Percentiles rank a stretch among this genome's conserved stretches.
Conservation (phyloP, 2,329 filamentous ascomycete species). For the Aureobasidium sp. region DNA sequence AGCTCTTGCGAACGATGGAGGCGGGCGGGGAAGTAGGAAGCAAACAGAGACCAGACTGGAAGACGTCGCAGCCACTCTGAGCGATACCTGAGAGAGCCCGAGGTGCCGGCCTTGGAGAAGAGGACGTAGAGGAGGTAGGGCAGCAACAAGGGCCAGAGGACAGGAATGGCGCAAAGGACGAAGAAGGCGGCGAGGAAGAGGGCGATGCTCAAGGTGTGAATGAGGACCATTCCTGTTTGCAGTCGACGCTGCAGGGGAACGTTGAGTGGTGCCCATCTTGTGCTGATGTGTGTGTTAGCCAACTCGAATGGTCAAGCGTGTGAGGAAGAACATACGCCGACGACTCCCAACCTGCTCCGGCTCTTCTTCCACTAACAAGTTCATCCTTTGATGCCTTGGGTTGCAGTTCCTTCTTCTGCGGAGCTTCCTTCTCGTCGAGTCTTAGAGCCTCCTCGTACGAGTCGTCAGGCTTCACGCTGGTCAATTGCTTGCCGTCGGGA, state of each 20-base stretch:
- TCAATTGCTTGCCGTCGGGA: constrained; percentile 38
- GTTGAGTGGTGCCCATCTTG: constrained; percentile 81
- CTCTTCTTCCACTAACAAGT: constrained; percentile 44
- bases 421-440: constrained; percentile 23
- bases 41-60: constrained; percentile 79
- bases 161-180: constrained; percentile 79
- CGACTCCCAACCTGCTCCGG: constrained; percentile 45
- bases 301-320: constrained; percentile 18
- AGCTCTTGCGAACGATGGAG: constrained; percentile 79
- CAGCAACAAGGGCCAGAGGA: constrained; percentile 74
- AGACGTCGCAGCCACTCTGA: constrained; percentile 65
- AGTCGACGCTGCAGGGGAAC: constrained; percentile 47
- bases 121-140: constrained; percentile 80
- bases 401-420: constrained; percentile 19
- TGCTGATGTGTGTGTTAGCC: constrained; percentile 31
- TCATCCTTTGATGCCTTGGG: constrained; percentile 26
- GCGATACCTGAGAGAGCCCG: constrained; percentile 66
- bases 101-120: constrained; percentile 66
- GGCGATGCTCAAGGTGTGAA: constrained; percentile 43
- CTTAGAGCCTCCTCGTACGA: constrained; percentile 30
- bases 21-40: constrained; percentile 84
- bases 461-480: constrained; percentile 35
- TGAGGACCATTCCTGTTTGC: constrained; percentile 41
- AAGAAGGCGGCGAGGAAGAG: constrained; percentile 68
- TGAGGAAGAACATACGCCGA: constrained; percentile 30